Percentiles rank a stretch among this genome's conserved stretches.
Conservation (phyloP, 2,329 filamentous ascomycete species). For the Corynespora cassiicola region DNA sequence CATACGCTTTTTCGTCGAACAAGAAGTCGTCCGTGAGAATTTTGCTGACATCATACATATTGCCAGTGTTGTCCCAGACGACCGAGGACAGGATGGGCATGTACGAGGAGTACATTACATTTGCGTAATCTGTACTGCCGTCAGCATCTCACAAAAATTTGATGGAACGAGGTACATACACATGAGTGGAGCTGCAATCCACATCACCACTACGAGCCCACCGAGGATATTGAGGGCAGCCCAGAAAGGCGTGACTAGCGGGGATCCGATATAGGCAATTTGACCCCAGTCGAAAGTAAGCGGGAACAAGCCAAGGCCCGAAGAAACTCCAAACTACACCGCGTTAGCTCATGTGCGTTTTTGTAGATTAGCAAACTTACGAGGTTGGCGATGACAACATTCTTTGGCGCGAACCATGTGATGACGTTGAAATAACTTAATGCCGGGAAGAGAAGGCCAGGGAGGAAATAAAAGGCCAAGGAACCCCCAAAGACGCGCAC, state of each 20-base stretch:
- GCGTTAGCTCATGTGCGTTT: constrained; percentile 9
- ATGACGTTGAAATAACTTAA: constrained; percentile 89
- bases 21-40: constrained; percentile 80
- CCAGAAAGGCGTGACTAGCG: constrained; percentile 84
- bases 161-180: constrained; percentile 50
- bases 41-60: constrained; percentile 79
- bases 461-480: constrained; percentile 84
- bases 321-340: constrained; percentile 75
- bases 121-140: constrained; percentile 67
- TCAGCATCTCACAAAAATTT: constrained; percentile 10
- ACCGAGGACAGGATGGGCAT: constrained; percentile 85
- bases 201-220: constrained; percentile 82
- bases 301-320: constrained; percentile 82
- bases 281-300: constrained; percentile 93
- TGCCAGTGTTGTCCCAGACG: constrained; percentile 84
- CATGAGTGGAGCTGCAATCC: constrained; percentile 79
- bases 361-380: constrained; percentile 39
- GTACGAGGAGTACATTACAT: constrained; percentile 80
- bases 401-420: constrained; percentile 87
- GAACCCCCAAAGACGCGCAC: constrained; percentile 73
- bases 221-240: constrained; percentile 84
- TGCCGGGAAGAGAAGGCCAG: constrained; percentile 81
- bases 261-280: constrained; percentile 85
- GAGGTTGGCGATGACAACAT: constrained; percentile 83
- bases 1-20: constrained; percentile 78